Evolutionary conservation across 306 rosid species (phyloP), one percentile per base, ranked within the genome.

Genomic region (Acacia acuminata): DNA sequence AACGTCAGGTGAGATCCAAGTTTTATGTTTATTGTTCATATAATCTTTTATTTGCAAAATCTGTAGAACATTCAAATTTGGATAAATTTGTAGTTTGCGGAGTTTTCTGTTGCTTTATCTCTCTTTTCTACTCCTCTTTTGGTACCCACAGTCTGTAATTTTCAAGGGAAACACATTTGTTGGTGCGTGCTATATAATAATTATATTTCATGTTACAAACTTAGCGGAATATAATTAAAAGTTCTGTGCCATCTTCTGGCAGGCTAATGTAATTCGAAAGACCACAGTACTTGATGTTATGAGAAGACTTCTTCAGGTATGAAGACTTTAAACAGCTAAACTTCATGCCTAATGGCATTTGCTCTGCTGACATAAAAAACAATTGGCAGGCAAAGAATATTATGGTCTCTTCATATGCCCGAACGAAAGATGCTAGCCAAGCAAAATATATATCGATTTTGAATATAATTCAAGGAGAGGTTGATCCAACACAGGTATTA

Each of bases 401-500:
- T 77, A 96, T 96, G 99, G 99, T 96, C 73, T 96, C 99, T 76
- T 94, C 98, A 2, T 96, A 96, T 89, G 99, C 99, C 82, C 90
- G 98, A 72, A 96, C 96, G 60, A 96, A 96, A 90, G 99, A 96
- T 81, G 99, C 99, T 63, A 96, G 99, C 89, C 98, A 94, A 87
- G 99, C 99, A 5, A 96, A 96, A 88, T 96, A 96, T 81, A 94
- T 96, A 90, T 96, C 99, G 64, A 96, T 96, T 83, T 89, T 96
- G 88, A 96, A 96, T 86, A 96, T 96, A 84, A 96, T 96, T 71
- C 99, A 96, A 86, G 99, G 99, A 84, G 99, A 96, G 90, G 98
- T 96, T 76, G 99, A 96, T 79, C 99, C 99, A 66, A 96, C 98
- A 78, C 99, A 96, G 98, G 99, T 94, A 76, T 61, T 45, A 71